Conservation (phyloP, 2,329 filamentous ascomycete genomes). For the Amauroascus niger region DNA sequence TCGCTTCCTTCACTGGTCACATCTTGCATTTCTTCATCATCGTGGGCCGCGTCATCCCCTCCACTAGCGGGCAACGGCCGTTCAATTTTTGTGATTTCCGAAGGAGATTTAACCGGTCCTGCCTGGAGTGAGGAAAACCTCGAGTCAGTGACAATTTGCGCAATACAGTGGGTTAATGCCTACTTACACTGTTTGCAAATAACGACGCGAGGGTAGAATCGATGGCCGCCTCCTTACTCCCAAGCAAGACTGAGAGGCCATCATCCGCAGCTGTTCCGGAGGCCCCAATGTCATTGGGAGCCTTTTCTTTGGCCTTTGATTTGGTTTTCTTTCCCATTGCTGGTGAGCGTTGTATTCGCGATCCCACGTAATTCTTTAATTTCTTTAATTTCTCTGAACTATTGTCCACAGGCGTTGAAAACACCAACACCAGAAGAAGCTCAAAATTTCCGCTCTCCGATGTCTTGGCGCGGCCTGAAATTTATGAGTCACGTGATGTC, state of each 20-base stretch:
- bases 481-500: not conserved
- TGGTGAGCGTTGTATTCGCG: not conserved
- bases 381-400: no score
- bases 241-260: conserved; percentile 38
- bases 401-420: not conserved
- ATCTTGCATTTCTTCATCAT: conserved; percentile 24
- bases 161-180: not conserved
- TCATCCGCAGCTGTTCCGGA: conserved; percentile 14
- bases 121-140: conserved; percentile 21
- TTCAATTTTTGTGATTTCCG: conserved; percentile 17
- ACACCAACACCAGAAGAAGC: not conserved
- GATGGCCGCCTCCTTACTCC: conserved; percentile 46
- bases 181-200: conserved; percentile 62
- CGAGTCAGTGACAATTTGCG: not conserved
- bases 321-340: conserved; percentile 13
- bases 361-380: not conserved
- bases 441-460: conserved; percentile 5
- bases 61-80: no score
- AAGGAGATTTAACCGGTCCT: conserved; percentile 35
- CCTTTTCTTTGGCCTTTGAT: conserved; percentile 16
- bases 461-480: not conserved
- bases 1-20: conserved; percentile 27
- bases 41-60: conserved; percentile 26
- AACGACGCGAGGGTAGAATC: conserved; percentile 61
- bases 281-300: conserved; percentile 1